phyloP scores from a whole-genome alignment of 2,329 filamentous ascomycete species.

The Ceratocystis diversiconidia region DNA sequence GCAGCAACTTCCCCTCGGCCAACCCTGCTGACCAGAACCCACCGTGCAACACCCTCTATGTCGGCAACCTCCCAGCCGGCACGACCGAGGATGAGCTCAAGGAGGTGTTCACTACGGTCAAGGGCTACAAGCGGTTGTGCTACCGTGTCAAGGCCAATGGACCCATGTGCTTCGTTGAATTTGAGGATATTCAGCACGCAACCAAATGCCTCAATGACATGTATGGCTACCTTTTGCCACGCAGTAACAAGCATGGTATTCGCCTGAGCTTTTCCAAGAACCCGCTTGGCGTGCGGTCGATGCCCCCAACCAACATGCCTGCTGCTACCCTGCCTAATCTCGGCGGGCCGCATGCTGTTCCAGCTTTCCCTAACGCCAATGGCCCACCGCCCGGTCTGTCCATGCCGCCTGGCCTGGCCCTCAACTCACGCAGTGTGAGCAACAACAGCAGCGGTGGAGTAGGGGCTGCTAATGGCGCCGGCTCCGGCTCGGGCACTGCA shows the following conservation, averaged over 20 bases:
- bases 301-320: constrained; percentile 32
- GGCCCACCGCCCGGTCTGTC: constrained; percentile 72
- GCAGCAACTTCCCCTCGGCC: constrained; percentile 57
- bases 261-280: constrained; percentile 96
- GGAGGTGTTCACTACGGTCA: constrained; percentile 78
- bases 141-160: constrained; percentile 92
- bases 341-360: constrained; percentile 37
- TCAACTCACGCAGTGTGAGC: constrained; percentile 19
- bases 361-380: constrained; percentile 52
- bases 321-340: constrained; percentile 21
- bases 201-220: constrained; percentile 83
- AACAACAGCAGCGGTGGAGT: background rate
- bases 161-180: constrained; percentile 98
- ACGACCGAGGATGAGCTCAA: constrained; percentile 94
- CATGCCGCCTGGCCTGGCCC: constrained; percentile 54
- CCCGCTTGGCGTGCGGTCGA: constrained; percentile 77
- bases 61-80: constrained; percentile 87
- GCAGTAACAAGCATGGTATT: constrained; percentile 89
- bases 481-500: constrained; percentile 1
- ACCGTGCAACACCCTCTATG: constrained; percentile 93
- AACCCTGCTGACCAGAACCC: constrained; percentile 95
- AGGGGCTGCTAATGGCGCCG: background rate
- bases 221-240: constrained; percentile 75
- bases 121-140: constrained; percentile 88
- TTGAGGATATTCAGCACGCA: constrained; percentile 82